A percentile compares a stretch with the other conserved stretches of the same genome.
These are phyloP conservation scores for Daldinia loculata DNA, from an alignment of 495 filamentous ascomycete genomes.

Conservation along the genomic window DNA sequence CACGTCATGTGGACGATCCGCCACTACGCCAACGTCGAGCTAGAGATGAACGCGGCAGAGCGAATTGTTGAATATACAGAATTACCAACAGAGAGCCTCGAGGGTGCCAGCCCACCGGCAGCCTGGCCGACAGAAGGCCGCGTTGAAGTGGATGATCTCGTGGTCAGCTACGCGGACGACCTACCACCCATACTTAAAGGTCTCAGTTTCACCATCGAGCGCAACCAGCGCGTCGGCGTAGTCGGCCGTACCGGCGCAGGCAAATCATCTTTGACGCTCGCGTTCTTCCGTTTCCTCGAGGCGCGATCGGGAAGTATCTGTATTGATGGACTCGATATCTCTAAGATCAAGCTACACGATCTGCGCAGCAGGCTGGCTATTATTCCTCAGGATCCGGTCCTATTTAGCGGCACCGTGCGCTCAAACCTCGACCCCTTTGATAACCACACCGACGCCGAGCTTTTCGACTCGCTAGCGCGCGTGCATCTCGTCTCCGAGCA, in stretches of 20 bases:
- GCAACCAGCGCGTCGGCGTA: constrained; percentile 80
- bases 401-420: constrained; percentile 87
- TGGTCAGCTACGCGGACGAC: constrained; percentile 79
- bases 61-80: constrained; percentile 82
- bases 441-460: constrained; percentile 73
- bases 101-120: constrained; percentile 69
- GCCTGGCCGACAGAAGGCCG: constrained; percentile 82
- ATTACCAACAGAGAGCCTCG: constrained; percentile 72
- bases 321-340: constrained; percentile 81
- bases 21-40: constrained; percentile 70
- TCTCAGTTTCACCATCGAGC: constrained; percentile 72
- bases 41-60: constrained; percentile 87
- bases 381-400: constrained; percentile 86
- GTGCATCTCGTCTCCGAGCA: constrained; percentile 71
- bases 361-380: constrained; percentile 80
- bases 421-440: constrained; percentile 85
- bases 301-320: constrained; percentile 73
- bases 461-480: constrained; percentile 76
- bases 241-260: constrained; percentile 89
- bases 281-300: constrained; percentile 84
- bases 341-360: constrained; percentile 75
- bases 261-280: constrained; percentile 84
- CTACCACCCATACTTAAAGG: constrained; percentile 79
- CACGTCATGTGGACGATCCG: constrained; percentile 68
- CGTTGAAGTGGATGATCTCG: constrained; percentile 75